Conservation (phyloP, 2,329 filamentous ascomycete genomes). For the Colletotrichum lindemuthianum region DNA sequence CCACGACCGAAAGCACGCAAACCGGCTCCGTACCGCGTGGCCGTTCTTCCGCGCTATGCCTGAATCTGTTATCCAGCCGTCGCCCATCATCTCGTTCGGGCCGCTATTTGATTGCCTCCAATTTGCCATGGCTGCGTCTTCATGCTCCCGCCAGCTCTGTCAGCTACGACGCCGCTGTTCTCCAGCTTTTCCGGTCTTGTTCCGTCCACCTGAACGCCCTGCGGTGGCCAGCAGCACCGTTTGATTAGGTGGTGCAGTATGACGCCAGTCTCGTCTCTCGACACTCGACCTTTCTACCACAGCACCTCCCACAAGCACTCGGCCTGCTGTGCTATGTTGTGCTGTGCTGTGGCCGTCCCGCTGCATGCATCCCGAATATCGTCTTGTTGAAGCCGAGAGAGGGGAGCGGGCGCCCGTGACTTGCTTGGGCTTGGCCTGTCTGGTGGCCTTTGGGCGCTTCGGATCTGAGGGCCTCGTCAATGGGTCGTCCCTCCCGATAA, state of each 20-base stretch:
- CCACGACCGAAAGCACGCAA: conserved; percentile 18
- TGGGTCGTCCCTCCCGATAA: background rate
- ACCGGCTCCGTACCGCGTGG: conserved; percentile 17
- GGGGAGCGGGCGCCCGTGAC: conserved; percentile 14
- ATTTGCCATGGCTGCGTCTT: conserved; percentile 15
- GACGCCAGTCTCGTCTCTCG: conserved; percentile 20
- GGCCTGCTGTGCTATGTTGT: background rate
- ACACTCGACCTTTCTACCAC: conserved; percentile 4
- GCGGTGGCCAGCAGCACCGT: conserved; percentile 4
- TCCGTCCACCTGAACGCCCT: conserved; percentile 9
- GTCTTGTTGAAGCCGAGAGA: conserved; percentile 16
- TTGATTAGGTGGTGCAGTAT: conserved; percentile 24
- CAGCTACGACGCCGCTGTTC: conserved; percentile 7
- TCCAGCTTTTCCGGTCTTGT: conserved; percentile 14
- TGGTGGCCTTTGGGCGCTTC: background rate
- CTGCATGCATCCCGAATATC: conserved; percentile 26
- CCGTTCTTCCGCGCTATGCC: conserved; percentile 13
- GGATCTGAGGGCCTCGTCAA: conserved; percentile 19
- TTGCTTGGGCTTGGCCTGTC: background rate
- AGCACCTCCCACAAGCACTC: background rate
- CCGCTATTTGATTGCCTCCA: conserved; percentile 23
- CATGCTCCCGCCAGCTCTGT: background rate
- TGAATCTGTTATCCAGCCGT: conserved; percentile 15
- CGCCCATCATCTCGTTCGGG: conserved; percentile 22
- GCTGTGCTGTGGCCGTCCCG: conserved; percentile 6